Evolutionary conservation across 2,329 filamentous ascomycete genomes (phyloP).

Genomic region (Blumeriella jaapii): DNA sequence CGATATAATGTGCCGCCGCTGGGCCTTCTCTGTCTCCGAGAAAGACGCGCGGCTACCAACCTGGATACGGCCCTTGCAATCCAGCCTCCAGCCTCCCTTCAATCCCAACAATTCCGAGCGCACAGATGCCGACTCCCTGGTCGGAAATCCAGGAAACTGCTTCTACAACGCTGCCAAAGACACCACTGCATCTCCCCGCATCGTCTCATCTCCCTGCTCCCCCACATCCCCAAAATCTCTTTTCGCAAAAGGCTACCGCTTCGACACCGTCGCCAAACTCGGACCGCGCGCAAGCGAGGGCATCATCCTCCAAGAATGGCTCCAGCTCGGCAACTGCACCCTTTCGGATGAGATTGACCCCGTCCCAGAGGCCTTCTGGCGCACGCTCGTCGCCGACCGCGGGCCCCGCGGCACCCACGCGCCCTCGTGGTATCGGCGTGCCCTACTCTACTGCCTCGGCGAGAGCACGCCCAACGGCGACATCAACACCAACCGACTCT

Average conservation of each 20-base stretch:
- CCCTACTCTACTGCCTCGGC: conserved; percentile 5
- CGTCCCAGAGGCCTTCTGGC: conserved; percentile 10
- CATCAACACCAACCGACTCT: conserved; percentile 8
- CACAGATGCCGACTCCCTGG: conserved; percentile 8
- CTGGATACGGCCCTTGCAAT: conserved; percentile 9
- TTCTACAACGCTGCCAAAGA: conserved; percentile 8
- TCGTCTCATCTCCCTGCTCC: neutral
- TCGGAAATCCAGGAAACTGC: conserved; percentile 6
- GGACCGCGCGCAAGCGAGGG: conserved; percentile 8
- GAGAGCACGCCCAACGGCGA: conserved; percentile 5
- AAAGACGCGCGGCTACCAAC: conserved; percentile 6
- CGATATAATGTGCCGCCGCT: conserved; percentile 11
- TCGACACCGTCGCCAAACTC: conserved; percentile 7
- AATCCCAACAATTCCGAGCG: conserved; percentile 4
- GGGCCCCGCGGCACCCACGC: conserved; percentile 4
- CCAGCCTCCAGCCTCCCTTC: conserved; percentile 2
- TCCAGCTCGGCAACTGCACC: conserved; percentile 4
- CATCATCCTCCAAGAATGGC: conserved; percentile 11
- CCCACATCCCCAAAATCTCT: neutral
- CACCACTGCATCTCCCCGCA: neutral
- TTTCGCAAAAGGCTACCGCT: conserved; percentile 4
- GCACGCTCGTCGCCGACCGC: conserved; percentile 13
- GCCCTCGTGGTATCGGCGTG: conserved; percentile 8
- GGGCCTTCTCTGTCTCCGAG: conserved; percentile 5
- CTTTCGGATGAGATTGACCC: neutral